phyloP scores from a whole-genome alignment of 2,329 filamentous ascomycete species.

The Akanthomyces lecanii region DNA sequence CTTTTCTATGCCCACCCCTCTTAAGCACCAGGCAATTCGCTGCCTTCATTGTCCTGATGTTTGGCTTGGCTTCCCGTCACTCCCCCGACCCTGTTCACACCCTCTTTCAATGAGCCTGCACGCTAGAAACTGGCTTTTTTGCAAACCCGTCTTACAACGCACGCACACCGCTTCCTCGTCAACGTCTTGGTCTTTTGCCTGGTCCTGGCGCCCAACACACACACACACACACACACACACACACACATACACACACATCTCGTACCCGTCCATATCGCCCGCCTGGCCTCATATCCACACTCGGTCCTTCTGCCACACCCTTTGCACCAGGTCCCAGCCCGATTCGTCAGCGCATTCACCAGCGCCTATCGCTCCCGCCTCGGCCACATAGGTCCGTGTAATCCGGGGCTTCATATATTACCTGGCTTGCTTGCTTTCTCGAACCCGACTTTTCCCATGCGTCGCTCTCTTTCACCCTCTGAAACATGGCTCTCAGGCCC shows the following conservation, averaged over 20 bases:
- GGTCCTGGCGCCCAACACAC: conserved; percentile 12
- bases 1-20: neutral
- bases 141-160: conserved; percentile 2
- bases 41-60: neutral
- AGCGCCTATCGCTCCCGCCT: neutral
- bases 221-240: neutral
- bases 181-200: conserved; percentile 11
- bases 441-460: too few species aligned
- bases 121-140: neutral
- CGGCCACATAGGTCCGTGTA: conserved; percentile 4
- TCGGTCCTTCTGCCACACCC: conserved; percentile 12
- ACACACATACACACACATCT: neutral
- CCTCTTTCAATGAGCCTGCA: conserved; percentile 1
- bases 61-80: neutral
- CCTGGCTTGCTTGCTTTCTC: neutral
- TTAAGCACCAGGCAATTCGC: neutral
- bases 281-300: conserved; percentile 10
- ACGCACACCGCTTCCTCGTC: conserved; percentile 13
- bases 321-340: conserved; percentile 4
- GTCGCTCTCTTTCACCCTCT: neutral
- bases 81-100: conserved; percentile 9
- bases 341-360: conserved; percentile 3
- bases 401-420: conserved; percentile 12
- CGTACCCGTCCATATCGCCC: conserved; percentile 8
- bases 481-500: conserved; percentile 3